phyloP scores from a whole-genome alignment of 2,329 filamentous ascomycete species.

The Claviceps capensis region DNA sequence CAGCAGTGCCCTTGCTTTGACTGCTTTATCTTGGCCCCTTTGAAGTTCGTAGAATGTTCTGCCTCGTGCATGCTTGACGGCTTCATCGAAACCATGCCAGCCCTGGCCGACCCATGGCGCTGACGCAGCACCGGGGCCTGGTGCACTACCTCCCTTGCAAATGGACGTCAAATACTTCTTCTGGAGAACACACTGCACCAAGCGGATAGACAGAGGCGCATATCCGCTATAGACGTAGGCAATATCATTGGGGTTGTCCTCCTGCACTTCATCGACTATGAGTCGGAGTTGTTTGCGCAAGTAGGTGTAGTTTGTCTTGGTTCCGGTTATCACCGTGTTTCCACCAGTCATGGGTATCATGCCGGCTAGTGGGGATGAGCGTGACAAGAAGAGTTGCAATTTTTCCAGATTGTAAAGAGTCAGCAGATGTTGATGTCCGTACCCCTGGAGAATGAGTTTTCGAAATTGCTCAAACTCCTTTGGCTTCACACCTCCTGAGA shows the following conservation, averaged over 20 bases:
- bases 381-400: slow-evolving; percentile 69
- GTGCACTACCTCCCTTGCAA: slow-evolving; percentile 44
- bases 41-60: slow-evolving; percentile 86
- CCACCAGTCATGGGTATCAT: slow-evolving; percentile 61
- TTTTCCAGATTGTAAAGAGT: slow-evolving; percentile 83
- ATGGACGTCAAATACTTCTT: slow-evolving; percentile 70
- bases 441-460: slow-evolving; percentile 76
- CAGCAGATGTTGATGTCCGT: slow-evolving; percentile 87
- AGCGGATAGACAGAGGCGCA: slow-evolving; percentile 76
- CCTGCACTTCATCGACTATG: slow-evolving; percentile 92
- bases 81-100: slow-evolving; percentile 89
- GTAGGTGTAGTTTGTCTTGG: slow-evolving; percentile 81
- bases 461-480: slow-evolving; percentile 86
- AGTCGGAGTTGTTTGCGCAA: slow-evolving; percentile 75
- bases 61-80: slow-evolving; percentile 74
- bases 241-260: slow-evolving; percentile 85
- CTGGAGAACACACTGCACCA: slow-evolving; percentile 86
- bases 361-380: slow-evolving; percentile 63
- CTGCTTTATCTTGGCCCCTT: slow-evolving; percentile 82
- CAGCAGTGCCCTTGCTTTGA: slow-evolving; percentile 71
- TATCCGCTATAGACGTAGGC: slow-evolving; percentile 98
- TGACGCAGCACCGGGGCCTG: slow-evolving; percentile 13
- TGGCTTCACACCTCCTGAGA: slow-evolving; percentile 75
- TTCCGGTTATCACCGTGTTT: slow-evolving; percentile 37
- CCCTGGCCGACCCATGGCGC: slow-evolving; percentile 54